A percentile compares a stretch with the other conserved stretches of the same genome.
These are phyloP conservation scores for Scutellaria barbata DNA, from an alignment of 257 asterid genomes.

Conservation along the genomic window DNA sequence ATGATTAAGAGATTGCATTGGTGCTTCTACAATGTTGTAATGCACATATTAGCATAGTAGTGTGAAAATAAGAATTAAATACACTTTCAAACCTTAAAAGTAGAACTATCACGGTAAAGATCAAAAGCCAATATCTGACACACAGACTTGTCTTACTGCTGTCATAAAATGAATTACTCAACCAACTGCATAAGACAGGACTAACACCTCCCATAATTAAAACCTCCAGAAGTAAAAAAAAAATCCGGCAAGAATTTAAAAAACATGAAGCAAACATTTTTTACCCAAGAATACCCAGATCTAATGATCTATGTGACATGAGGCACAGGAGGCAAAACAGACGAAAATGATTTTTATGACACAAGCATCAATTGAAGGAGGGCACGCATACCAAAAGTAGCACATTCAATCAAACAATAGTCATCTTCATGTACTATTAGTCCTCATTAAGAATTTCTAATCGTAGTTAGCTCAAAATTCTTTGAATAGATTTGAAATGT, in stretches of 20 bases:
- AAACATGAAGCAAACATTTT: not conserved
- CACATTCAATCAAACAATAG: constrained; percentile 18
- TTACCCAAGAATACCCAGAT: constrained; percentile 16
- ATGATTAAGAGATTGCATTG: constrained; percentile 19
- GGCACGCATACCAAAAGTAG: not conserved
- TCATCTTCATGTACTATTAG: constrained; percentile 25
- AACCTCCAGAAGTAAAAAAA: no score
- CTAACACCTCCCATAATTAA: not conserved
- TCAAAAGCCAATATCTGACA: constrained; percentile 8
- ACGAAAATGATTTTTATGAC: not conserved
- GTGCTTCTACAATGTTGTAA: constrained; percentile 4
- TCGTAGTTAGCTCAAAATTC: constrained; percentile 16
- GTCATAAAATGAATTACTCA: constrained; percentile 20
- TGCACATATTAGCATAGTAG: not conserved
- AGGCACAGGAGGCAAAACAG: not conserved
- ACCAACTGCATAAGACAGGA: constrained; percentile 24
- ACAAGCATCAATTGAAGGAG: not conserved
- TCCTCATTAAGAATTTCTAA: constrained; percentile 1
- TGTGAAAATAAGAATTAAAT: constrained; percentile 3
- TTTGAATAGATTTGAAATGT: constrained; percentile 5
- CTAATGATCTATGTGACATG: not conserved
- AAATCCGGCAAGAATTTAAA: not conserved
- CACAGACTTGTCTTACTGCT: constrained; percentile 15
- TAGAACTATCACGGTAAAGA: constrained; percentile 18
- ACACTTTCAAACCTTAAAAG: constrained; percentile 1